Evolutionary conservation across 2,329 filamentous ascomycete genomes (phyloP), one percentile per base, ranked within the genome.

Genomic region (Pseudogymnoascus sp.): DNA sequence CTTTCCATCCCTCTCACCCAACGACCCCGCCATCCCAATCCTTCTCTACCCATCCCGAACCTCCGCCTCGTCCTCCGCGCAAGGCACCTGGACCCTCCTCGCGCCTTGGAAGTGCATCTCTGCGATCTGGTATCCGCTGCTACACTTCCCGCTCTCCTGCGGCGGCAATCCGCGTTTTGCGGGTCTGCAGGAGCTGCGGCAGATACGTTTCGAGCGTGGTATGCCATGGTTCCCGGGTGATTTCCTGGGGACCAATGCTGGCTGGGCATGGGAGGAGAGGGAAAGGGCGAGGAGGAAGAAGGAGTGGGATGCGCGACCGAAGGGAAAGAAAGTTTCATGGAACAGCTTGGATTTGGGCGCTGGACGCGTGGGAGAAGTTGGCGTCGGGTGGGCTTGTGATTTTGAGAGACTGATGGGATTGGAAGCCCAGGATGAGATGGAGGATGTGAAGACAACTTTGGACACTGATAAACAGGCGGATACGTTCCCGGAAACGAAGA

Each of bases 101-200:
- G 81, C 94, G 2, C 94, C 94, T 0, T 97, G 93, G 91, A 92
- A 90, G 71, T 96, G 90, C 69, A 88, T 97, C 36, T 79, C 85
- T 36, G 85, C 91, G 0, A 80, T 97, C 33, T 99, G 94, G 94
- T 88, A 93, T 69, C 86, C 85, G 55, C 76, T 97, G 12, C 88
- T 96, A 76, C 91, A 91, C 71, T 91, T 87, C 64, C 90, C 91
- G 0, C 79, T 95, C 0, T 89, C 86, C 0, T 89, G 86, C 0
- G 92, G 92, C 6, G 87, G 88, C 0, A 95, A 91, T 64, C 89
- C 91, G 1, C 82, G 88, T 23, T 91, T 96, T 67, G 93, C 90
- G 1, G 93, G 94, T 0, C 70, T 97, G 33, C 81, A 90, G 49
- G 89, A 99, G 74, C 80, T 85, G 60, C 84, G 86, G 36, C 93